phyloP scores from a whole-genome alignment of 345 rosid genomes.

The Schrenkiella parvula region DNA sequence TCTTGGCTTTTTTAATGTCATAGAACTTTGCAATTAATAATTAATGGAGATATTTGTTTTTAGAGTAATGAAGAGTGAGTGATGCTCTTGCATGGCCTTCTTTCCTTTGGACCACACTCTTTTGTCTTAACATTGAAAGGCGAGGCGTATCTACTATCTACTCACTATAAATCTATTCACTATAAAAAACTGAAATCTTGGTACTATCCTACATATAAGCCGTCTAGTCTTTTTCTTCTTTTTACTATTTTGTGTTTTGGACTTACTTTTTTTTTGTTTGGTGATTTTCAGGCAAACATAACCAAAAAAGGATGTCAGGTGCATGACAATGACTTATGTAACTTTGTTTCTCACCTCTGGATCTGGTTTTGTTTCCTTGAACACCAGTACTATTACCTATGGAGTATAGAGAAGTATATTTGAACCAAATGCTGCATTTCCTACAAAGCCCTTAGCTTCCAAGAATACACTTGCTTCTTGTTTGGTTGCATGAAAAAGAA shows the following conservation, averaged over 20 bases:
- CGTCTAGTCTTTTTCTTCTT: slow-evolving; percentile 32
- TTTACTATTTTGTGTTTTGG: slow-evolving; percentile 27
- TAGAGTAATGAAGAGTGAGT: slow-evolving; percentile 19
- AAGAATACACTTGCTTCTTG: slow-evolving; percentile 8
- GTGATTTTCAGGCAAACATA: slow-evolving; percentile 23
- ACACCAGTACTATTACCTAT: not conserved
- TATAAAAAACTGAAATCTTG: slow-evolving; percentile 7
- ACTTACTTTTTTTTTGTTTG: not conserved
- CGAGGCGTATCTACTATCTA: slow-evolving; percentile 29
- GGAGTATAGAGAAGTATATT: not conserved
- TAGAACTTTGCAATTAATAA: not conserved
- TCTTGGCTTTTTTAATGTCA: not conserved
- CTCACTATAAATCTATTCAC: slow-evolving; percentile 13
- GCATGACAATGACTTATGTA: slow-evolving; percentile 12
- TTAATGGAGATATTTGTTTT: not conserved
- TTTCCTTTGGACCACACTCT: slow-evolving; percentile 28
- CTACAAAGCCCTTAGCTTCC: not conserved
- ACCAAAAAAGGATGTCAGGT: slow-evolving; percentile 23
- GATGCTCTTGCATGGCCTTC: slow-evolving; percentile 29
- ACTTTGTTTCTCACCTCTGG: slow-evolving; percentile 8
- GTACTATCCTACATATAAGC: slow-evolving; percentile 24
- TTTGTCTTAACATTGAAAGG: slow-evolving; percentile 34
- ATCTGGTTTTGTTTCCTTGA: slow-evolving; percentile 21
- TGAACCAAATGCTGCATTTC: slow-evolving; percentile 6
- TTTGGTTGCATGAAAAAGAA: slow-evolving; percentile 15